A percentile compares a stretch with the other conserved stretches of the same genome.
Conservation (phyloP, 305 asterid species). For the Nicotiana rustica region DNA sequence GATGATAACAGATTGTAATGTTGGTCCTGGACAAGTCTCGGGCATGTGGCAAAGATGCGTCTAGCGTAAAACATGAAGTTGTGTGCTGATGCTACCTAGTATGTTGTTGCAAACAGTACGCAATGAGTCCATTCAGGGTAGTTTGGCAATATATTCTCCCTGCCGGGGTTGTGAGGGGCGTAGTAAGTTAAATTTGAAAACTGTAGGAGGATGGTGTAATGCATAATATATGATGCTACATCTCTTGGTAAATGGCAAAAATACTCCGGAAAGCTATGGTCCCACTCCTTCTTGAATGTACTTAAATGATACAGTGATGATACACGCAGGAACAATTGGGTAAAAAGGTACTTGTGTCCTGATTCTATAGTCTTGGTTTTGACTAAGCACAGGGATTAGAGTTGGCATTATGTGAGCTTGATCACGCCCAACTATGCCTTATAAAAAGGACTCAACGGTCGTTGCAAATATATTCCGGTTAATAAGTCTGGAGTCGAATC, state of each 20-base stretch:
- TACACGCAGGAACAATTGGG: not conserved
- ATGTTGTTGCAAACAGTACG: not conserved
- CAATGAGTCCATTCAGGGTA: not conserved
- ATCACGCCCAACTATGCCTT: too few species aligned
- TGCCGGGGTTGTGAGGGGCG: conserved; percentile 1
- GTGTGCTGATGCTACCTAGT: not conserved
- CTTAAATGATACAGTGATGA: not conserved
- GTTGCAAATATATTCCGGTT: too few species aligned
- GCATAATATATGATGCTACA: not conserved
- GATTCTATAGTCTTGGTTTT: not conserved
- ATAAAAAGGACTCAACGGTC: too few species aligned
- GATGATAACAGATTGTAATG: not conserved
- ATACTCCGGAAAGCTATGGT: not conserved
- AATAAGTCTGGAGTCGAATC: too few species aligned
- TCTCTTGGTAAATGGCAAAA: not conserved
- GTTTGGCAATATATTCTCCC: not conserved
- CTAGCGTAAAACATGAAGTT: not conserved
- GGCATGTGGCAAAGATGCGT: not conserved
- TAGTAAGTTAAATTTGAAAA: not conserved
- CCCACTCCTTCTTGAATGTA: not conserved
- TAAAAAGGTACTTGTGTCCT: not conserved
- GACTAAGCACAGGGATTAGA: conserved; percentile 9
- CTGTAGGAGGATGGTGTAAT: not conserved
- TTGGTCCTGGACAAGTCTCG: not conserved
- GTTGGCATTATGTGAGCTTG: conserved; percentile 13